phyloP scores from a whole-genome alignment of 2,329 filamentous ascomycete species.

The Penicillium sp. region DNA sequence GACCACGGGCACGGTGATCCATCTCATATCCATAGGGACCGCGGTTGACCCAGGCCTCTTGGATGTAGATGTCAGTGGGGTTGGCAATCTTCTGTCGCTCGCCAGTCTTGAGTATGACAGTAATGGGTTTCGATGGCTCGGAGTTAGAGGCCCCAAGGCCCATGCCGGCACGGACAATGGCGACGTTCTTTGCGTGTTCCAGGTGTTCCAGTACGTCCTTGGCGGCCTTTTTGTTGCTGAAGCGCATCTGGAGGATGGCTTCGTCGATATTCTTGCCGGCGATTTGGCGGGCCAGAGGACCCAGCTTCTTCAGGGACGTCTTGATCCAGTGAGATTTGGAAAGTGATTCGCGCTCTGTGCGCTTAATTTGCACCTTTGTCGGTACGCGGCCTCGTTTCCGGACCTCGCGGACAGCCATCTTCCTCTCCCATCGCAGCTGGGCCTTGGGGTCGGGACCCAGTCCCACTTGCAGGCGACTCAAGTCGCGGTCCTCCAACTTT shows the following conservation, averaged over 20 bases:
- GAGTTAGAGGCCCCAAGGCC: constrained; percentile 54
- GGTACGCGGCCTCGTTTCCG: constrained; percentile 65
- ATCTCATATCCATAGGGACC: constrained; percentile 61
- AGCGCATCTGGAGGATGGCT: constrained; percentile 90
- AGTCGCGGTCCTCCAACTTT: constrained; percentile 43
- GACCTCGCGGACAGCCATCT: constrained; percentile 76
- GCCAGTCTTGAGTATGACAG: constrained; percentile 73
- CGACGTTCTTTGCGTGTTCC: constrained; percentile 75
- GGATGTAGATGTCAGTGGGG: constrained; percentile 80
- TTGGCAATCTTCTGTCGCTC: constrained; percentile 69
- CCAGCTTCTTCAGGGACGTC: constrained; percentile 89
- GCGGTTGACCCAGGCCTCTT: constrained; percentile 88
- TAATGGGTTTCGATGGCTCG: constrained; percentile 44
- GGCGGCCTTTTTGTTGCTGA: constrained; percentile 90
- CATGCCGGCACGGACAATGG: constrained; percentile 80
- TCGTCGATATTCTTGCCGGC: constrained; percentile 91
- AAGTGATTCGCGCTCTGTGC: constrained; percentile 58
- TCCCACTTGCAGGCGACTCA: constrained; percentile 57
- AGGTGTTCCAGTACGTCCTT: constrained; percentile 76
- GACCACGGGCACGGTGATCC: constrained; percentile 74
- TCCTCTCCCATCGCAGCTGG: constrained; percentile 74
- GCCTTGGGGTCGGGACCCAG: constrained; percentile 73
- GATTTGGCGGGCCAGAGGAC: constrained; percentile 81
- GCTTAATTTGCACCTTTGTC: constrained; percentile 64
- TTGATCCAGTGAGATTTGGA: constrained; percentile 70